Conservation (phyloP, 1,284 basidiomycete species). For the Ustilago loliicola region DNA sequence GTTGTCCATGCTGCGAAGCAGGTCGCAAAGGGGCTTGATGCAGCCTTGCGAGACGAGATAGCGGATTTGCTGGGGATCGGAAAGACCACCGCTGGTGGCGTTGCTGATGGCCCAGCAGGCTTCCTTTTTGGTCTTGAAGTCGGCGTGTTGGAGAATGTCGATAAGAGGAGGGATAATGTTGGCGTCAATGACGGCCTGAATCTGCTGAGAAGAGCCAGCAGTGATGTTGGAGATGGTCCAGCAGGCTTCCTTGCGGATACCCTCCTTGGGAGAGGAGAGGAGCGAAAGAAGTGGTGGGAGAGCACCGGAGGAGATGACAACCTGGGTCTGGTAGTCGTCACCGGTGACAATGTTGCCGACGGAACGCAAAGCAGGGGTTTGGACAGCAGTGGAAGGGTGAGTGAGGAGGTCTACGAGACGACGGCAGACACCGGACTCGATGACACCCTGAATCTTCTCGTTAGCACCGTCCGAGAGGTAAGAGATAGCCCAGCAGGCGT, state of each 20-base stretch:
- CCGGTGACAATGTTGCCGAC: slow-evolving; percentile 99
- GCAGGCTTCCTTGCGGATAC: slow-evolving; percentile 93
- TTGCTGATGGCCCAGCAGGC: slow-evolving; percentile 99
- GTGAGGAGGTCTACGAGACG: slow-evolving; percentile 96
- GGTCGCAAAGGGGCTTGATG: slow-evolving; percentile 97
- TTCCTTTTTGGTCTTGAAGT: slow-evolving; percentile 99
- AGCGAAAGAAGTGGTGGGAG: slow-evolving; percentile 91
- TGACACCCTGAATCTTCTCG: slow-evolving; percentile 99
- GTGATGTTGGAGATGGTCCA: slow-evolving; percentile 99
- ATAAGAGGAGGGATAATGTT: slow-evolving; percentile 96
- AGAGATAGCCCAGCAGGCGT: slow-evolving; percentile 99
- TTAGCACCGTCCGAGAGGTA: slow-evolving; percentile 99
- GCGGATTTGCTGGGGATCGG: slow-evolving; percentile 96
- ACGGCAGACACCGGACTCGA: slow-evolving; percentile 97
- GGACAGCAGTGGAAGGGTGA: slow-evolving; percentile 96
- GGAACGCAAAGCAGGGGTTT: slow-evolving; percentile 96
- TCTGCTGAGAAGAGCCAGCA: slow-evolving; percentile 94
- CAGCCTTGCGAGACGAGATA: slow-evolving; percentile 98
- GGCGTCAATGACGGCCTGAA: slow-evolving; percentile 82
- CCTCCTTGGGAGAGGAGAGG: slow-evolving; percentile 94
- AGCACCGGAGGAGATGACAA: slow-evolving; percentile 95
- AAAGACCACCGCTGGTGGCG: slow-evolving; percentile 96
- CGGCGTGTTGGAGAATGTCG: slow-evolving; percentile 96
- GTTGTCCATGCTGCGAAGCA: slow-evolving; percentile 98
- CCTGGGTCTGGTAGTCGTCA: slow-evolving; percentile 98